Evolutionary conservation across 805 yeast species (phyloP), one percentile per base, ranked within the genome.

Genomic region (Zygosaccharomyces pseudorouxii): DNA sequence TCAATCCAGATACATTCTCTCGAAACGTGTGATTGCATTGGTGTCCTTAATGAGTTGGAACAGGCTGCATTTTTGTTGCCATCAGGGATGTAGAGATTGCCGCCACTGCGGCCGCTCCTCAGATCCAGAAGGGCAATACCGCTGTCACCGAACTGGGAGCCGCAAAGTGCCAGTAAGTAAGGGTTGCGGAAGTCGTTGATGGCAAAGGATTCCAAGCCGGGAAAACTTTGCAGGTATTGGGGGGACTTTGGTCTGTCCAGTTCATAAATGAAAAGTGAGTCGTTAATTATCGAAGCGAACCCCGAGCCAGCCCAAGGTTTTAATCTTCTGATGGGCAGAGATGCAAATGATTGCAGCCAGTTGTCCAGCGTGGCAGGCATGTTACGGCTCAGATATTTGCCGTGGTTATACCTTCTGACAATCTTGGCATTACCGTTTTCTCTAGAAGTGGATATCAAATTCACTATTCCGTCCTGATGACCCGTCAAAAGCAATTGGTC

Each of bases 261-360:
- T 55, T 89, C 89, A 92, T 96, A 89, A 43, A 84, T 67, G 61
- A 86, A 89, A 11, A 90, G 55, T 49, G 83, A 79, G 51, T 84
- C 83, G 49, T 81, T 81, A 62, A 84, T 86, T 5, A 81, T 63
- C 0, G 95, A 73, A 25, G 85, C 65, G 46, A 89, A 64, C 3
- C 79, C 71, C 14, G 49, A 33, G 16, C 49, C 44, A 18, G 47
- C 38, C 58, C 58, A 56, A 3, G 55, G 44, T 25, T 49, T 39
- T 6, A 63, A 14, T 25, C 58, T 55, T n/a, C 55, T 51, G 14
- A 64, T 56, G 4, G 61, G 61, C 18, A 48, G 38, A 5, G 59
- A 50, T 18, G 52, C 35, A 37, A 35, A 51, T 3, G 52, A 27
- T 18, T 49, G 52, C 12, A 54, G 49, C 53, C 57, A 50, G 12